Base-by-base conservation (phyloP, 2,329 filamentous ascomycete genomes). In the Diaporthe sp. region DNA sequence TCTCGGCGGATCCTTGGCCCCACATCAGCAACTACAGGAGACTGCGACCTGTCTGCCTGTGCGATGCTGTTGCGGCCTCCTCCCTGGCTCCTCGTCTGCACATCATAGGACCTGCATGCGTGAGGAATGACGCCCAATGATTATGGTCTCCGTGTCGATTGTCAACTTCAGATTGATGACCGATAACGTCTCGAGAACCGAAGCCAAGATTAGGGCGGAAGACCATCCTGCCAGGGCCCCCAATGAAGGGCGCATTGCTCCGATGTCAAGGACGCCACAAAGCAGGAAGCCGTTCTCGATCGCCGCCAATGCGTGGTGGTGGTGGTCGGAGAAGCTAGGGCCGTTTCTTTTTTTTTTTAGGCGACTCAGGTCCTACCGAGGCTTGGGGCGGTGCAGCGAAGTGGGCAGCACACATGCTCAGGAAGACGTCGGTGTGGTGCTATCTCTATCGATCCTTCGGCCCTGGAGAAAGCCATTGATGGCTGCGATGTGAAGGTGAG, bases 221-320 rank as follows among this genome's bases (percentile, higher is more conserved):
- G 25, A n/a, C 5, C n/a, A 37, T 10, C 17, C 62, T 44, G 44
- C 17, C n/a, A 61, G 28, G 12, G 19, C 17, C 61, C 39, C 71
- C 51, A 65, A 73, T 34, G 28, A 62, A 62, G 55, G 17, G 39
- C 34, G 42, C 51, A 76, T 12, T 76, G 77, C 37, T 74, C 78
- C 22, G 67, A 71, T 58, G 79, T 79, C 74, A 74, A 74, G 31
- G 78, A 77, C 42, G 78, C 78, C 58, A 80, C 79, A 68, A 78
- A 77, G 72, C 72, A 76, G 49, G 62, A 70, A 76, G 75, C 75
- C 75, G 75, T 76, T 49, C 57, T 46, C 71, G 17, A 46, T 61
- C 17, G 49, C 51, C 31, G 44, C n/a, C n/a, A 34, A 49, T 44
- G 31, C 28, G 22, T 61, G 22, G 37, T 72, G 42, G 58, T 55